Conservation (phyloP, 2,329 filamentous ascomycete species). For the Colletotrichum gigasporum region DNA sequence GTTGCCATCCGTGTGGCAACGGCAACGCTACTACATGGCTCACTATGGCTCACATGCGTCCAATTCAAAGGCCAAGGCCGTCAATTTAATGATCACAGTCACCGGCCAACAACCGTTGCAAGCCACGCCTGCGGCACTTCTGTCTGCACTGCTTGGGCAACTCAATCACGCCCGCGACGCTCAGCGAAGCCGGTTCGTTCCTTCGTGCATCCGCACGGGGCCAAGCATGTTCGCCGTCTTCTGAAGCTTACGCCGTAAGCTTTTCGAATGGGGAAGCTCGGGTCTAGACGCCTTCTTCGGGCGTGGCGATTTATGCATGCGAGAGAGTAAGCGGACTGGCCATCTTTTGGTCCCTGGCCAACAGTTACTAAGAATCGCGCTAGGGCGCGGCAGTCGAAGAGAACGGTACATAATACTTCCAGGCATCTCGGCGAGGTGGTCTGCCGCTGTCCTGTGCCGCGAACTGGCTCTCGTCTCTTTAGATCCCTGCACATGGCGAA, state of each 20-base stretch:
- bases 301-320: conserved; percentile 23
- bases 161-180: background rate
- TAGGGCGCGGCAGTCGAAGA: background rate
- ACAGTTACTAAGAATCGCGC: background rate
- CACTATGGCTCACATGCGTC: background rate
- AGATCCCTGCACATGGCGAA: background rate
- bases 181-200: background rate
- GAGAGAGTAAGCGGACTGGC: conserved; percentile 8
- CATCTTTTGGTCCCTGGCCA: conserved; percentile 3
- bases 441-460: background rate
- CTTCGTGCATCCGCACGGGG: background rate
- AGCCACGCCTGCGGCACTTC: background rate
- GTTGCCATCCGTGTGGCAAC: conserved; percentile 2
- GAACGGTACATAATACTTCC: background rate
- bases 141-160: background rate
- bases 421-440: background rate
- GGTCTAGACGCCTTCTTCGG: conserved; percentile 16
- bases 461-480: background rate
- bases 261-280: conserved; percentile 25
- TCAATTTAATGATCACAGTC: background rate
- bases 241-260: conserved; percentile 10
- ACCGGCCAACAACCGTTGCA: background rate
- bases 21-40: background rate
- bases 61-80: background rate
- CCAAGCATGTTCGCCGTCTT: background rate